These are phyloP conservation scores for Magnaporthiopsis poae DNA, from an alignment of 2,329 filamentous ascomycete species.

Conservation along the genomic window DNA sequence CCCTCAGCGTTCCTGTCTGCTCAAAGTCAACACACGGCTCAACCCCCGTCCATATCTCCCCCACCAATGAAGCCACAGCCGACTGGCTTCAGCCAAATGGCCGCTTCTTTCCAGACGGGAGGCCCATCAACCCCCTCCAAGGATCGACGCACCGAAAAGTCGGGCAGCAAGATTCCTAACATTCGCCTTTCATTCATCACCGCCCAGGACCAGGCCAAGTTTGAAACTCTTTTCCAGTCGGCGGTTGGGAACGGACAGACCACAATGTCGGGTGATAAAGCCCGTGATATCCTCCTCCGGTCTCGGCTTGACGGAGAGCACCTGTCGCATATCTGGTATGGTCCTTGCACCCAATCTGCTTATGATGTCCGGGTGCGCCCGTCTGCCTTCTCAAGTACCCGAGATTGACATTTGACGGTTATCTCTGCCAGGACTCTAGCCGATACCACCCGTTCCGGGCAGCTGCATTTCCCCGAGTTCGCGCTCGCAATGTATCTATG, in stretches of 20 bases:
- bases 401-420: neutral
- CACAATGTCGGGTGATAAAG: constrained; percentile 86
- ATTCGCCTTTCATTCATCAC: constrained; percentile 94
- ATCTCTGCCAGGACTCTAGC: constrained; percentile 60
- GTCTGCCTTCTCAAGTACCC: neutral
- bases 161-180: constrained; percentile 73
- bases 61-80: constrained; percentile 56
- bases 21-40: constrained; percentile 38
- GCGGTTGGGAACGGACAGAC: constrained; percentile 75
- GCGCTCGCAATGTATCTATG: constrained; percentile 97
- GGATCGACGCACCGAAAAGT: constrained; percentile 38
- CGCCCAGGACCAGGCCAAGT: constrained; percentile 86
- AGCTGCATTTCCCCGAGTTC: constrained; percentile 94
- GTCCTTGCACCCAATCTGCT: neutral
- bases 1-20: constrained; percentile 29
- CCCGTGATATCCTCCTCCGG: constrained; percentile 75
- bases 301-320: constrained; percentile 81
- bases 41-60: constrained; percentile 38
- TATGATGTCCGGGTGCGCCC: neutral
- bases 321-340: constrained; percentile 82
- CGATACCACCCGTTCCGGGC: constrained; percentile 91
- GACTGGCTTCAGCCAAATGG: constrained; percentile 58
- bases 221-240: constrained; percentile 94
- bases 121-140: constrained; percentile 26
- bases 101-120: constrained; percentile 53